Evolutionary conservation across 148 eudicot genomes (phyloP).

Genomic region (Camellia lanceoleosa): DNA sequence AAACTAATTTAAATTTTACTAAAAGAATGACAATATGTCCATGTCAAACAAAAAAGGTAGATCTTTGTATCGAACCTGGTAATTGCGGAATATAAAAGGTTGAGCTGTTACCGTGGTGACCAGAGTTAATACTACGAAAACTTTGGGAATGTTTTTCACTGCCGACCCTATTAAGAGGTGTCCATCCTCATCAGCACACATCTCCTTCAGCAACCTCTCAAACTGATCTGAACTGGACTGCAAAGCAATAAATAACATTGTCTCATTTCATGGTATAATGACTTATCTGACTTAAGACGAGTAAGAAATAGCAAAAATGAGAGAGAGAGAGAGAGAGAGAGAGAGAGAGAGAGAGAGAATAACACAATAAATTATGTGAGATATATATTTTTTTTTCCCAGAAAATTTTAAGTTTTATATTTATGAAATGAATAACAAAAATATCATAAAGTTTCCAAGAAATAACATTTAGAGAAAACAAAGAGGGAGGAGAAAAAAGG

Average conservation of each 20-base stretch:
- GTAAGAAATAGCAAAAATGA: neutral
- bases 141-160: slow-evolving; percentile 81
- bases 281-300: neutral
- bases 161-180: slow-evolving; percentile 90
- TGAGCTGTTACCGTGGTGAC: slow-evolving; percentile 90
- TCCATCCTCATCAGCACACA: slow-evolving; percentile 99
- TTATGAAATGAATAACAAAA: neutral
- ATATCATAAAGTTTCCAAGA: neutral
- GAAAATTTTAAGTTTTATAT: neutral
- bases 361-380: neutral
- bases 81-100: slow-evolving; percentile 95
- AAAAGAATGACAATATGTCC: neutral
- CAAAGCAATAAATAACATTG: slow-evolving; percentile 40
- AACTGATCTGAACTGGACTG: slow-evolving; percentile 99
- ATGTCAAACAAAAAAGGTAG: neutral
- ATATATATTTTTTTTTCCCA: neutral
- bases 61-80: slow-evolving; percentile 55
- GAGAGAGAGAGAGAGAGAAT: neutral
- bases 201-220: slow-evolving; percentile 89
- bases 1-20: neutral
- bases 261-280: slow-evolving; percentile 15
- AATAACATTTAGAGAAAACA: slow-evolving; percentile 8
- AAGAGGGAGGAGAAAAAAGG: slow-evolving; percentile 7
- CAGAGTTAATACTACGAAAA: slow-evolving; percentile 89
- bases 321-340: neutral